Evolutionary conservation across 2,329 filamentous ascomycete species (phyloP).

Genomic region (Beauveria australis): DNA sequence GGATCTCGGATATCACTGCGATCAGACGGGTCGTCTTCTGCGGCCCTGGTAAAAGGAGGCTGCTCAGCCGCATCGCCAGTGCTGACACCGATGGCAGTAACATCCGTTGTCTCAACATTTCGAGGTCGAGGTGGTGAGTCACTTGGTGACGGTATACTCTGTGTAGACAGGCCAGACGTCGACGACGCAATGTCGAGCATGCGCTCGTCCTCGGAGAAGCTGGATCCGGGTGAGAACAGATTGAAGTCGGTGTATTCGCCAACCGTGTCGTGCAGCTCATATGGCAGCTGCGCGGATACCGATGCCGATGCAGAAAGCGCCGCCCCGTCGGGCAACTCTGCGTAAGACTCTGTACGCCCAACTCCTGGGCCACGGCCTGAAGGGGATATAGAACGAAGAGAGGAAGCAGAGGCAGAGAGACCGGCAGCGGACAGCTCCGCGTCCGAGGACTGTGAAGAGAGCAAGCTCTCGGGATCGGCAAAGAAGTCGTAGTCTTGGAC

Average conservation of each 20-base stretch:
- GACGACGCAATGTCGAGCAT: slow-evolving; percentile 24
- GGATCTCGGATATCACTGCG: neutral
- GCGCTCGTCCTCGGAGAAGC: slow-evolving; percentile 41
- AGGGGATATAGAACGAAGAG: slow-evolving; percentile 3
- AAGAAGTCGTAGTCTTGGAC: slow-evolving; percentile 38
- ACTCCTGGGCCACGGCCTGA: slow-evolving; percentile 9
- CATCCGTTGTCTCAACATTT: neutral
- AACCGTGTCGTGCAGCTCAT: slow-evolving; percentile 21
- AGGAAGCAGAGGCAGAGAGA: slow-evolving; percentile 19
- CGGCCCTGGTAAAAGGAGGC: slow-evolving; percentile 6
- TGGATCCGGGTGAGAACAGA: slow-evolving; percentile 43
- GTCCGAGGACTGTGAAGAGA: slow-evolving; percentile 29
- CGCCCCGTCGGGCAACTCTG: neutral
- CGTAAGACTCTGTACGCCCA: slow-evolving; percentile 5
- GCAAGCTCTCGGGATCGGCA: slow-evolving; percentile 32
- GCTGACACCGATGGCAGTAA: neutral
- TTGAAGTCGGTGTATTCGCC: slow-evolving; percentile 46
- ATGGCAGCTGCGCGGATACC: slow-evolving; percentile 27
- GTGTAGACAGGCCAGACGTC: slow-evolving; percentile 3
- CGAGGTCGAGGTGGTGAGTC: slow-evolving; percentile 7
- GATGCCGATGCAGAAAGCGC: neutral
- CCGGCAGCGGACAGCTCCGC: slow-evolving; percentile 6
- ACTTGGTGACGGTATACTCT: slow-evolving; percentile 6
- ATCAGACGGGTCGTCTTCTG: neutral
- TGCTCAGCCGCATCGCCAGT: neutral